A percentile compares a stretch with the other conserved stretches of the same genome.
These are phyloP conservation scores for Schizonepeta tenuifolia DNA, from an alignment of 257 asterid species.

Conservation along the genomic window DNA sequence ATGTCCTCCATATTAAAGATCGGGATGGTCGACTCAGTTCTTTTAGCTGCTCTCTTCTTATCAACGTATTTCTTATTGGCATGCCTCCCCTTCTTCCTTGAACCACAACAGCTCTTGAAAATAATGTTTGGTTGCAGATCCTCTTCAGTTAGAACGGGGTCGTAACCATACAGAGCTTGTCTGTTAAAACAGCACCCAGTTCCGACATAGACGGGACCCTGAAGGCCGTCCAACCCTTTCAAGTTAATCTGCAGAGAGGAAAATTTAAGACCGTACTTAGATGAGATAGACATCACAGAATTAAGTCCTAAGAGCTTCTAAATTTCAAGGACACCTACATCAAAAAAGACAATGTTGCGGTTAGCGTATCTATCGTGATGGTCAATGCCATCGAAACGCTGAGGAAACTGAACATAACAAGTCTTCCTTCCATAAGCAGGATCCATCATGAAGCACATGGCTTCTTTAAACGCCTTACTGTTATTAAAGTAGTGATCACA, in stretches of 20 bases:
- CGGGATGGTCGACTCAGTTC: constrained; percentile 84
- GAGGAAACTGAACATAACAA: constrained; percentile 63
- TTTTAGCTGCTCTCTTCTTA: constrained; percentile 70
- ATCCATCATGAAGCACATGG: constrained; percentile 91
- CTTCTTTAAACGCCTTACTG: constrained; percentile 91
- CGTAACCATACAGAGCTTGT: constrained; percentile 89
- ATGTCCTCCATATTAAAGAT: constrained; percentile 80
- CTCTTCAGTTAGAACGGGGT: constrained; percentile 78
- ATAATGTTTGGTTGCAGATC: constrained; percentile 81
- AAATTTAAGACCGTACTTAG: constrained; percentile 11
- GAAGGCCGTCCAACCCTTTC: constrained; percentile 94
- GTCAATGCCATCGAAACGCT: constrained; percentile 76
- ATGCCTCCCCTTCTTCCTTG: constrained; percentile 67
- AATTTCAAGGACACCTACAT: constrained; percentile 43
- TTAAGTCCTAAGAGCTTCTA: not conserved
- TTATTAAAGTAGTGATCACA: constrained; percentile 90
- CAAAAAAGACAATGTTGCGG: constrained; percentile 70
- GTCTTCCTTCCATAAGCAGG: constrained; percentile 72
- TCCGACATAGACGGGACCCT: constrained; percentile 94
- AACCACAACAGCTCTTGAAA: constrained; percentile 76
- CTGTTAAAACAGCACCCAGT: constrained; percentile 95
- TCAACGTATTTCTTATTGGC: constrained; percentile 72
- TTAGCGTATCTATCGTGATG: constrained; percentile 77
- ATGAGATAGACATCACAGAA: not conserved
- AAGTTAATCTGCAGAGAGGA: constrained; percentile 67